These are phyloP conservation scores for Phytophthora tubulina DNA, from an alignment of 352 stramenopile genomes.

Conservation along the genomic window DNA sequence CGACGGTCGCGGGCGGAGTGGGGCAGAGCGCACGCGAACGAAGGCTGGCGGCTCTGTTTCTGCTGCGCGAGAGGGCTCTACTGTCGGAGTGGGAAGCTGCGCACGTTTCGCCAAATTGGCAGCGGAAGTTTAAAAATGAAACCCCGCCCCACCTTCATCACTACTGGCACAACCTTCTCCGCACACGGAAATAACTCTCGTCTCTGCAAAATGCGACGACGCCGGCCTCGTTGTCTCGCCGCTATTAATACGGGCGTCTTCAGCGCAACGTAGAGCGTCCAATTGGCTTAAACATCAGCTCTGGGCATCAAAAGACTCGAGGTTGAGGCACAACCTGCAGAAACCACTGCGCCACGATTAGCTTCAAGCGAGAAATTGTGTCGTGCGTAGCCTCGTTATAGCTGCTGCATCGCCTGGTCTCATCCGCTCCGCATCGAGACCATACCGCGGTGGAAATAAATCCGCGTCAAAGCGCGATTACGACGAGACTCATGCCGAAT, in stretches of 20 bases:
- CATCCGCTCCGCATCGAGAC: constrained; percentile 7
- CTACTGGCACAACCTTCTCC: constrained; percentile 14
- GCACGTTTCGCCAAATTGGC: constrained; percentile 56
- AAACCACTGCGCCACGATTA: constrained; percentile 43
- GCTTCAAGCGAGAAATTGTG: constrained; percentile 12
- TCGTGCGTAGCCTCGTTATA: constrained; percentile 19
- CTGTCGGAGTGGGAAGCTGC: constrained; percentile 43
- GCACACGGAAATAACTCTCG: constrained; percentile 45
- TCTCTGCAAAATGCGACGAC: constrained; percentile 36
- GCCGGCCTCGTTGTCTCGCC: constrained; percentile 26
- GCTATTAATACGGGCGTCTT: constrained; percentile 39
- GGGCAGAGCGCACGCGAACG: constrained; percentile 25
- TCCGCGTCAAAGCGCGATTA: background rate
- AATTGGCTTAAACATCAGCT: constrained; percentile 22
- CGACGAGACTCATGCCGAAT: too few relatives aligned
- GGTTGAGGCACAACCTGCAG: constrained; percentile 6
- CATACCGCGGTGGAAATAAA: constrained; percentile 24
- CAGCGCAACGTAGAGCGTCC: constrained; percentile 8
- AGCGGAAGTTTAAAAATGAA: constrained; percentile 79
- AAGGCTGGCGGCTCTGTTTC: constrained; percentile 39
- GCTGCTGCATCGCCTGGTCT: constrained; percentile 12
- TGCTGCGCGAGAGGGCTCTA: constrained; percentile 43
- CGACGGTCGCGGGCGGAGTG: constrained; percentile 35
- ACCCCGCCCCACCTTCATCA: constrained; percentile 46
- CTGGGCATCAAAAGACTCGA: constrained; percentile 26